Evolutionary conservation across 1,284 basidiomycete genomes (phyloP).

Genomic region (Ceratobasidium papillatum): DNA sequence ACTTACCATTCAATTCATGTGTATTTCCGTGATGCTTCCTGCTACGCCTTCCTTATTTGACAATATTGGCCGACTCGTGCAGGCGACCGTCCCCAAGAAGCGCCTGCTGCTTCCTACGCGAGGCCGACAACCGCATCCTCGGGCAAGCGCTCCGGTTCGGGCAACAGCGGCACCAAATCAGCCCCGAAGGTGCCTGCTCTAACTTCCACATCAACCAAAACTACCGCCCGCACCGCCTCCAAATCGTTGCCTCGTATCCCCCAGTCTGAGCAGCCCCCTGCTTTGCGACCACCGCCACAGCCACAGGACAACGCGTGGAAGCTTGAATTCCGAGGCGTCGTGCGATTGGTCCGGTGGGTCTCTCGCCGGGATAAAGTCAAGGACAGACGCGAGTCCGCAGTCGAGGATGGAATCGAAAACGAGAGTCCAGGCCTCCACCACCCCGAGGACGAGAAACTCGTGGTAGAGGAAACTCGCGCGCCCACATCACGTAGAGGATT

Average conservation of each 20-base stretch:
- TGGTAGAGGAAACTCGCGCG: not conserved
- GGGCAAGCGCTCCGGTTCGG: conserved; percentile 17
- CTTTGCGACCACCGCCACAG: not conserved
- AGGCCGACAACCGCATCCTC: not conserved
- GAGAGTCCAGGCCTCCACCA: not conserved
- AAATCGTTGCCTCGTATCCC: conserved; percentile 11
- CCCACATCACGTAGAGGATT: conserved; percentile 6
- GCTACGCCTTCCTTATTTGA: not conserved
- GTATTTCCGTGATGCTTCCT: not conserved
- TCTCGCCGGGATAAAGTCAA: conserved; percentile 20
- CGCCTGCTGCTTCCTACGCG: not conserved
- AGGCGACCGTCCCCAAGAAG: not conserved
- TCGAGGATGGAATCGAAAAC: conserved; percentile 6
- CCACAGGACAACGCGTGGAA: conserved; percentile 35
- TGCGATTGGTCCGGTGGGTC: conserved; percentile 41
- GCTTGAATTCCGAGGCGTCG: conserved; percentile 43
- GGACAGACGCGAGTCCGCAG: not conserved
- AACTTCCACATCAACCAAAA: not conserved
- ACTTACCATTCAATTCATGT: not conserved
- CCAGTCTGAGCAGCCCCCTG: conserved; percentile 12
- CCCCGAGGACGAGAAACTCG: not conserved
- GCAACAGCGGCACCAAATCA: not conserved
- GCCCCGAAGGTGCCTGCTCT: not conserved
- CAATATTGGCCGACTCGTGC: conserved; percentile 6
- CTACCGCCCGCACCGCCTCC: not conserved